phyloP scores from a whole-genome alignment of 495 filamentous ascomycete genomes.

The Rhypophila decipiens region DNA sequence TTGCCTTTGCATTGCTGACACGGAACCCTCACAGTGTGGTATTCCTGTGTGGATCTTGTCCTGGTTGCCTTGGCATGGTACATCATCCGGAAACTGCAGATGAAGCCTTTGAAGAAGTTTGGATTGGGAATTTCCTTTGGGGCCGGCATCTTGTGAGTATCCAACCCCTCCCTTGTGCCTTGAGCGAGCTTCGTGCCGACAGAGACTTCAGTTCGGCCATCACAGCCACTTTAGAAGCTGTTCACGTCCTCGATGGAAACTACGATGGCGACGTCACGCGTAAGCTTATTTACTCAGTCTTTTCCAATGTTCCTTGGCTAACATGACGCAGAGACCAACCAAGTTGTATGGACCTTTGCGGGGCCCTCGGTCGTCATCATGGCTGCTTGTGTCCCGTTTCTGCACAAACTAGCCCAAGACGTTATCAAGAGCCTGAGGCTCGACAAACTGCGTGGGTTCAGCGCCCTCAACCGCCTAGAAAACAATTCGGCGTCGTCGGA shows the following conservation, averaged over 20 bases:
- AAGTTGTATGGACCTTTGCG: slow-evolving; percentile 5
- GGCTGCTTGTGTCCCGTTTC: slow-evolving; percentile 4
- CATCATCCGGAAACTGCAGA: slow-evolving; percentile 25
- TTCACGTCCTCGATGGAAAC: neutral
- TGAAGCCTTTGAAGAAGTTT: slow-evolving; percentile 29
- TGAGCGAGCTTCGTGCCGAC: neutral
- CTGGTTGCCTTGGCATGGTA: slow-evolving; percentile 29
- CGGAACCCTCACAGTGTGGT: too few relatives aligned
- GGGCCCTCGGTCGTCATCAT: slow-evolving; percentile 11
- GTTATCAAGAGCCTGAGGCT: too few relatives aligned
- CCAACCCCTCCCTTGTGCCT: neutral
- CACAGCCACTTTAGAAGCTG: slow-evolving; percentile 1
- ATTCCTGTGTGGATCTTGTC: slow-evolving; percentile 25
- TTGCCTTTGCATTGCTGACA: neutral
- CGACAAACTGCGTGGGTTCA: too few relatives aligned
- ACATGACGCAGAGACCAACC: neutral
- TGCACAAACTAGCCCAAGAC: slow-evolving; percentile 1
- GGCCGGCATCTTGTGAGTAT: slow-evolving; percentile 30
- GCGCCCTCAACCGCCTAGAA: too few relatives aligned
- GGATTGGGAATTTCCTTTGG: slow-evolving; percentile 31
- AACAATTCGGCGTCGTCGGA: too few relatives aligned
- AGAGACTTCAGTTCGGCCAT: neutral
- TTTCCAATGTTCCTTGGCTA: neutral
- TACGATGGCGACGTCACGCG: neutral
- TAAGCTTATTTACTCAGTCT: neutral